These are phyloP conservation scores for Butyriboletus appendiculatus DNA, from an alignment of 1,284 basidiomycete species.

Conservation along the genomic window DNA sequence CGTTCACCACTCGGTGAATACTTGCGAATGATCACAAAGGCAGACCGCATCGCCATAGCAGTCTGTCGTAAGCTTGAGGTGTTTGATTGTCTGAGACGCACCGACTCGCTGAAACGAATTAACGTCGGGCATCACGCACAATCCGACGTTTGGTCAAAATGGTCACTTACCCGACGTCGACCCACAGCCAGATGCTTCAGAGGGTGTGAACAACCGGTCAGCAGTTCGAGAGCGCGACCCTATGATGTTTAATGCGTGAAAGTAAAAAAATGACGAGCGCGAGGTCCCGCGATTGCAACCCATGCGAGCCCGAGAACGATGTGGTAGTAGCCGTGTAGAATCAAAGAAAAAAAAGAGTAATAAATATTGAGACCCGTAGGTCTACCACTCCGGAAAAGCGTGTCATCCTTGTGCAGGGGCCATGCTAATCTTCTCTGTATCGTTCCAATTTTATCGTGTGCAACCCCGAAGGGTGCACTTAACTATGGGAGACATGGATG, in stretches of 20 bases:
- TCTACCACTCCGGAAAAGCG: conserved; percentile 37
- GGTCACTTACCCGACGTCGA: not conserved
- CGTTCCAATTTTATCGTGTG: conserved; percentile 40
- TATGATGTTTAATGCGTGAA: not conserved
- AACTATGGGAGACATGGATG: accelerated
- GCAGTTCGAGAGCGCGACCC: too few relatives aligned
- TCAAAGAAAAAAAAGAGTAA: conserved; percentile 15
- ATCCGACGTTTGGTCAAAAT: not conserved
- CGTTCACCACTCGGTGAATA: not conserved
- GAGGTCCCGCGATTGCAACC: not conserved
- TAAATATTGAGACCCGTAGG: conserved; percentile 38
- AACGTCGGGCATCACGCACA: not conserved
- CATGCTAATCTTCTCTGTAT: conserved; percentile 38
- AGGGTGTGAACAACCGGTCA: not conserved
- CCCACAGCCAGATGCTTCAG: not conserved
- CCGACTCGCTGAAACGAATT: not conserved
- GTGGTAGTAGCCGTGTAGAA: not conserved
- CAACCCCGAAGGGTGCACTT: conserved; percentile 38
- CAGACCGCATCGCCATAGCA: not conserved
- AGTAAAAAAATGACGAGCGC: not conserved
- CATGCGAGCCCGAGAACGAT: too few relatives aligned
- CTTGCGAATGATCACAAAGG: not conserved
- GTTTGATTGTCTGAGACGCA: not conserved
- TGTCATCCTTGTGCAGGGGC: conserved; percentile 36
- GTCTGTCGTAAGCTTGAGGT: not conserved